Base-by-base conservation (phyloP, 1,284 basidiomycete genomes). In the Apiotrichum laibachii region DNA sequence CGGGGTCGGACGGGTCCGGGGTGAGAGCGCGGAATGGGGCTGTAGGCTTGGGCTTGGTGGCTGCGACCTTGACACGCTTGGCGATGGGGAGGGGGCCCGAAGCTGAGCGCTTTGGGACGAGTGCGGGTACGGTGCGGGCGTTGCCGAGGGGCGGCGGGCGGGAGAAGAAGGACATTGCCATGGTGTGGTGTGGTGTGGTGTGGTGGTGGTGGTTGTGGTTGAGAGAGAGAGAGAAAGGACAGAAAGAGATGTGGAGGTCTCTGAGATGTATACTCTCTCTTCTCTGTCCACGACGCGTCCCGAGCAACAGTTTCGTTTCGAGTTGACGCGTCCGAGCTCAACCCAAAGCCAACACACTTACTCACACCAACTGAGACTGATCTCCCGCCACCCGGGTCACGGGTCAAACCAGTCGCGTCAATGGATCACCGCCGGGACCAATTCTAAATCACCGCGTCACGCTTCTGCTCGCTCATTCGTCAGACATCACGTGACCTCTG, bases 1-100 rank as follows among this genome's bases (percentile, higher is more conserved):
- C 60, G 8, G 48, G 51, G 15, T 61, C 59, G 22, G 49, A 65
- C 26, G 65, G 53, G 35, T 64, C 57, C n/a, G 67, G 65, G 7
- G 67, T 68, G 46, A 65, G 53, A 2, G 56, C 34, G 40, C 21
- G 33, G 47, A 5, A 13, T 31, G n/a, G 2, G 47, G 16, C 4
- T 50, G 16, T 34, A 39, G 35, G 33, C 18, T 31, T 34, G 53
- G 45, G 21, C 22, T 31, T 16, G 45, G 43, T 13, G 5, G 8
- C 8, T 31, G 26, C n/a, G 12, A 22, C 5, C 44, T 57, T 57
- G 44, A 31, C 45, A 33, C 59, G 59, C 44, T 61, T 61, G 34
- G 47, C 47, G 19, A 31, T 21, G 42, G 19, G 55, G 37, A 31
- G 13, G 21, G 18, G 35, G 16, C 6, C 22, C 9, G 8, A 13